Base-by-base conservation (phyloP, 1,284 basidiomycete species). In the Peniophora sp. region DNA sequence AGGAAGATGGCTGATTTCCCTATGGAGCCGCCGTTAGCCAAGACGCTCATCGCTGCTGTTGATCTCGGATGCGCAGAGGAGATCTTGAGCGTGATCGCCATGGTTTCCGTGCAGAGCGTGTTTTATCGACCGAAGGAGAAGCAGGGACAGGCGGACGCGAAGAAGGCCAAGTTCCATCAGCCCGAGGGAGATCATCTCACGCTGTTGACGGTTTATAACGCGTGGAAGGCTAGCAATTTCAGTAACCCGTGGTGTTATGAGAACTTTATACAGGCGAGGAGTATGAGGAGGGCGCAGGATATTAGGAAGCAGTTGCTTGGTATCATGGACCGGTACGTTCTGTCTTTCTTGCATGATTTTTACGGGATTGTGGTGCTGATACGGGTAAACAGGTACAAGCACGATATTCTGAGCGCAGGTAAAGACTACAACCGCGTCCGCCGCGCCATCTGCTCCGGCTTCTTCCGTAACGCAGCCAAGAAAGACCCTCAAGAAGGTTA, bases 1-100 rank as follows among this genome's bases (percentile, higher is more conserved):
- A 80, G 96, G 52, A 99, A 99, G 71, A 99, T 99, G 97, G 96
- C 97, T 1, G 96, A 99, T 65, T 96, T 98, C 73, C 97, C 97
- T 5, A 92, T 98, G 85, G 95, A 98, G 56, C 97, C 96, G 5
- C 83, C 91, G 2, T 71, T 95, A 55, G 94, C 96, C 10, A 99
- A 99, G 73, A 98, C 97, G 94, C 72, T 99, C 50, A 98, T 99
- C 66, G 92, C 93, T n/a, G 96, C 92, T 1, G 94, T 98, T 22
- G 96, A 99, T 61, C 75, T 92, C 50, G 94, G 93, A 10, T 99
- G 96, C 65, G 97, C 93, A 0, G 95, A 99, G 61, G 97, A 99
- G 69, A 94, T 97, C 56, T 71, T 99, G 27, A 96, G 92, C 2
- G 91, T 99, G 52, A 94, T 97, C 0, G 95, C 96, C 2, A 99